These are phyloP conservation scores for Alnus glutinosa DNA, from an alignment of 306 rosid species.

Conservation along the genomic window DNA sequence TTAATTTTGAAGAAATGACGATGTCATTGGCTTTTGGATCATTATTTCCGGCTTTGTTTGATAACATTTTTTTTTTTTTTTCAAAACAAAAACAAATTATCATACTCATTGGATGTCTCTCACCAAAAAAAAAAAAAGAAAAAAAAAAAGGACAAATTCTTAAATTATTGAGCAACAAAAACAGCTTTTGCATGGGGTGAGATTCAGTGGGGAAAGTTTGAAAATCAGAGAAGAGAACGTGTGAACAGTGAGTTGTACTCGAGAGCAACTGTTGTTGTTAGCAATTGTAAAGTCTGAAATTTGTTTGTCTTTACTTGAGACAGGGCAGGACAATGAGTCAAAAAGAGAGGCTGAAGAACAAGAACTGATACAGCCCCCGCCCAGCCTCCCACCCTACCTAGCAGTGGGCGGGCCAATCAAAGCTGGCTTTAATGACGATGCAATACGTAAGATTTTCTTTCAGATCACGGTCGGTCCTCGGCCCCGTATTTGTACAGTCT, in stretches of 20 bases:
- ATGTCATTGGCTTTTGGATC: too few species aligned
- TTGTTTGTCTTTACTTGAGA: slow-evolving; percentile 19
- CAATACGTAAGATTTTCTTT: background rate
- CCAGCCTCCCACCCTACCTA: too few species aligned
- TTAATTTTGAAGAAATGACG: too few species aligned
- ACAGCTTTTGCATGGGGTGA: background rate
- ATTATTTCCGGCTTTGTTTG: too few species aligned
- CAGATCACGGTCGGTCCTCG: background rate
- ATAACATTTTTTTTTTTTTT: too few species aligned
- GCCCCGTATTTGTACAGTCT: slow-evolving; percentile 7
- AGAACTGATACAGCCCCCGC: slow-evolving; percentile 17
- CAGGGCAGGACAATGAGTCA: slow-evolving; percentile 7
- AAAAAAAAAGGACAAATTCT: background rate
- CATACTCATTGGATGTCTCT: too few species aligned
- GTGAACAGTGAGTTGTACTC: background rate
- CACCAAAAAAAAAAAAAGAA: too few species aligned
- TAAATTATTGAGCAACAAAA: background rate
- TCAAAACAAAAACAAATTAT: too few species aligned
- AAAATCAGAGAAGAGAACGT: background rate
- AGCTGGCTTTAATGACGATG: slow-evolving; percentile 1
- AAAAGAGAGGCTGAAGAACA: slow-evolving; percentile 10
- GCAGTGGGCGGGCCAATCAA: background rate
- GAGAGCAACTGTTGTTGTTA: background rate
- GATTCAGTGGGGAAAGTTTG: background rate
- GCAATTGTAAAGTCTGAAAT: background rate